Evolutionary conservation across 495 filamentous ascomycete species (phyloP).

Genomic region (Alectoria sarmentosa): DNA sequence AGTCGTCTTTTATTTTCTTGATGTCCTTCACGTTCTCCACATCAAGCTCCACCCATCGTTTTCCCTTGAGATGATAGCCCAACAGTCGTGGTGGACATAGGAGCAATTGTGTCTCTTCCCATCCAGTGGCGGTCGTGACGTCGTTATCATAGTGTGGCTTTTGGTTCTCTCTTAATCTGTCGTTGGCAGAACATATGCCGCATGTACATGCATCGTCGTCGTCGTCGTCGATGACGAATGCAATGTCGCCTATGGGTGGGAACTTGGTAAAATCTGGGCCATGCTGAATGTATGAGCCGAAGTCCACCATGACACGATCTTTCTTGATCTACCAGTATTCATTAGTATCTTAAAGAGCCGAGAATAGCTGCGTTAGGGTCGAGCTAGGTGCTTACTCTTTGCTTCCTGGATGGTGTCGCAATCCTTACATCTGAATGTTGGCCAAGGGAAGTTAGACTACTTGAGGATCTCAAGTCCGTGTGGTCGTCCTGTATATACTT

Average conservation of each 20-base stretch:
- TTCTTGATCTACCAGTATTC: constrained; percentile 6
- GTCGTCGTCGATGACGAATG: not conserved
- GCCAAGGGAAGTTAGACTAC: not conserved
- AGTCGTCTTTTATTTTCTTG: constrained; percentile 8
- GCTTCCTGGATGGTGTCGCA: not conserved
- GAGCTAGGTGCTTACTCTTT: not conserved
- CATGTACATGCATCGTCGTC: constrained; percentile 14
- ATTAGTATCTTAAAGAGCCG: not conserved
- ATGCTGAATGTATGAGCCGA: constrained; percentile 19
- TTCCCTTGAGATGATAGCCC: constrained; percentile 28
- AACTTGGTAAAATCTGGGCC: not conserved
- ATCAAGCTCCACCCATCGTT: constrained; percentile 28
- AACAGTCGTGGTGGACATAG: constrained; percentile 31
- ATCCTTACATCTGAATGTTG: not conserved
- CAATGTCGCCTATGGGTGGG: constrained; percentile 6
- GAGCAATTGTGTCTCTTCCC: constrained; percentile 25
- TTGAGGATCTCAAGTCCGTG: not conserved
- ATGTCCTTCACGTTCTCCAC: constrained; percentile 16
- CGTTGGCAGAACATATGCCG: constrained; percentile 13
- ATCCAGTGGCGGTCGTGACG: not conserved
- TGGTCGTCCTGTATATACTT: not conserved
- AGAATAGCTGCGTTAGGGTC: not conserved
- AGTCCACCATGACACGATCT: constrained; percentile 23
- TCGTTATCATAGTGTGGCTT: constrained; percentile 12
- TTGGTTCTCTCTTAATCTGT: constrained; percentile 4